Percentiles rank a stretch among this genome's conserved stretches.
Conservation (phyloP, 805 yeast species). For the Pichia heedii region DNA sequence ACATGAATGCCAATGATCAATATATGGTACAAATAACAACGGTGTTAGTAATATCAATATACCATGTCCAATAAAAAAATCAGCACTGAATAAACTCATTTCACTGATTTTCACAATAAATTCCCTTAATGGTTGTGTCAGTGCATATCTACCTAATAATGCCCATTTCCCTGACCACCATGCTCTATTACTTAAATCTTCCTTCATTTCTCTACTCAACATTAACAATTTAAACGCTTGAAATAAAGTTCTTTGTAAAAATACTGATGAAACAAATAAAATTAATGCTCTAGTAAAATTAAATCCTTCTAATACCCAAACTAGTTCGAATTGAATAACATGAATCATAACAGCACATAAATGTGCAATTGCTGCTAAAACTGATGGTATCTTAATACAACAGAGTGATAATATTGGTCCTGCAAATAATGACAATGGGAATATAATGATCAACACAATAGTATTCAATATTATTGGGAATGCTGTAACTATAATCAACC, state of each 20-base stretch:
- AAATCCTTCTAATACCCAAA: conserved; percentile 36
- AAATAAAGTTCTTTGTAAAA: conserved; percentile 30
- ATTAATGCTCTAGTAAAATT: conserved; percentile 31
- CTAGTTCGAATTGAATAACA: conserved; percentile 28
- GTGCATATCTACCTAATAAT: conserved; percentile 24
- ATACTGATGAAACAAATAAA: conserved; percentile 31
- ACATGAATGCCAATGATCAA: conserved; percentile 40
- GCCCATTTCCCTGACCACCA: conserved; percentile 53
- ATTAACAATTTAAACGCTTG: conserved; percentile 26
- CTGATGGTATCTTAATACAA: conserved; percentile 27
- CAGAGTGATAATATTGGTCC: conserved; percentile 31
- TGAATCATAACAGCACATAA: conserved; percentile 27
- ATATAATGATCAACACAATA: conserved; percentile 25
- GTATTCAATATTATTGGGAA: conserved; percentile 40
- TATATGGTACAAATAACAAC: conserved; percentile 34
- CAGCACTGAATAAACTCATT: conserved; percentile 38
- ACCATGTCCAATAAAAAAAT: conserved; percentile 37
- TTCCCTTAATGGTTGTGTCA: conserved; percentile 40
- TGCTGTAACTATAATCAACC: conserved; percentile 47
- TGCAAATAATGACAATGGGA: conserved; percentile 29
- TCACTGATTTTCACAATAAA: conserved; percentile 37
- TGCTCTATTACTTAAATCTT: conserved; percentile 33
- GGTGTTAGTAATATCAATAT: conserved; percentile 34
- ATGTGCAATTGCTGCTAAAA: conserved; percentile 35
- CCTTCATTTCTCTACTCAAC: conserved; percentile 35